Base-by-base conservation (phyloP, 371 early-diverging fungal species). In the Dichotomocladium elegans region DNA sequence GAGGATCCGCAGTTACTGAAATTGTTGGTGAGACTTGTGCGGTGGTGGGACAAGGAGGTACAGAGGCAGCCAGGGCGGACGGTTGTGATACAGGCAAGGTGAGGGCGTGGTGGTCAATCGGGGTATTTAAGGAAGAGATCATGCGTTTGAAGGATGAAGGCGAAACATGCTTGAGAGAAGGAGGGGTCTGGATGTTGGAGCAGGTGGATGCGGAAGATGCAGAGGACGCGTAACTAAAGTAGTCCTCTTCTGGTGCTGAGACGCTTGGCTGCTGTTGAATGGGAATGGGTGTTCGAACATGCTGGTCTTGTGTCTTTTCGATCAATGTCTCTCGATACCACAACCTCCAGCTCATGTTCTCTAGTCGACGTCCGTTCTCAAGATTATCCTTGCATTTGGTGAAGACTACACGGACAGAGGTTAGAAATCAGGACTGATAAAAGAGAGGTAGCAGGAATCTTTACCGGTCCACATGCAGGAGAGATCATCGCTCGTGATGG, bases 401-500 rank as follows among this genome's bases (percentile, higher is more conserved):
- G 48, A 75, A 72, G 3, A 52, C 57, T 61, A 29, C 31, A 40
- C 17, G 28, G 31, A 35, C 11, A 35, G 27, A 34, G 24, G 15
- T 51, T 17, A 43, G 29, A 30, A 8, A 12, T 49, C 19, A 24
- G 24, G 27, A 7, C 41, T 22, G 3, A 24, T n/a, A 29, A 7
- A 37, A 37, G n/a, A 12, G 6, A 37, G 5, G 45, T 43, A 51
- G n/a, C n/a, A n/a, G n/a, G n/a, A n/a, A n/a, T n/a, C n/a, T n/a
- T n/a, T 67, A 75, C 76, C 73, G 27, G 64, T 67, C 80, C 80
- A 79, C 60, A 79, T 66, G 45, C 66, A 66, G 25, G 70, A 68
- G 17, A 79, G 41, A 34, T 70, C 66, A 26, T 64, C 68, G 22
- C 58, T 64, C 22, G 72, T 68, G 35, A 74, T 66, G 12, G 53